Base-by-base conservation (phyloP, 2,329 filamentous ascomycete species). In the Fonsecaea erecta region DNA sequence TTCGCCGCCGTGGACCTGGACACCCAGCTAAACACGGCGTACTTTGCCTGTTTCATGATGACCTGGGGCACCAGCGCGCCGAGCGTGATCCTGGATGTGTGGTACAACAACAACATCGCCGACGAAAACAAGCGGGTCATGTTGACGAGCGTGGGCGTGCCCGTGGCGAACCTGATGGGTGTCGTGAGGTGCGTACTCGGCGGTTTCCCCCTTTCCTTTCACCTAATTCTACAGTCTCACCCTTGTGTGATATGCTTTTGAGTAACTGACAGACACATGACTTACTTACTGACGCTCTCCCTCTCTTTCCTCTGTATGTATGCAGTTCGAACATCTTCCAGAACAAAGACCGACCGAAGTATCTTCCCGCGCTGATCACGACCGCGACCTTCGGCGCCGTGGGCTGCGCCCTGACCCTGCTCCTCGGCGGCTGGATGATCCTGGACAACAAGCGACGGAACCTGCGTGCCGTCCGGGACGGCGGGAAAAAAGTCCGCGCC, bases 1-100 rank as follows among this genome's bases (percentile, higher is more conserved):
- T 93, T 90, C 71, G 89, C 89, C 0, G 82, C 87, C 21, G 89
- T 94, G 64, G 78, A 86, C 30, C 86, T 92, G 16, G 75, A 85
- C 40, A 72, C 79, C 2, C 80, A 89, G 43, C 75, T 89, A n/a
- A 81, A 84, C 2, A 81, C 92, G 1, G 90, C 89, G 0, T 93
- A 93, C 73, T 92, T 88, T 69, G 89, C 90, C 4, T 88, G 85
- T 61, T 93, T 93, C 75, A 90, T 93, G 88, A 92, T 93, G 89
- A 90, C 87, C 11, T 92, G 89, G 87, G 90, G 90, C 16, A 92
- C 89, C 0, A 88, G 87, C 0, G 90, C 90, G 0, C 90, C 91
- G 0, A 90, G 86, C 0, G 90, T 93, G 8, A 80, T 93, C 12
- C 80, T 88, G 16, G 79, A 87, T 70, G 81, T 86, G 63, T 89